Evolutionary conservation across 179 eudicot genomes (phyloP), one percentile per base, ranked within the genome.

Genomic region (Gypsophila paniculata): DNA sequence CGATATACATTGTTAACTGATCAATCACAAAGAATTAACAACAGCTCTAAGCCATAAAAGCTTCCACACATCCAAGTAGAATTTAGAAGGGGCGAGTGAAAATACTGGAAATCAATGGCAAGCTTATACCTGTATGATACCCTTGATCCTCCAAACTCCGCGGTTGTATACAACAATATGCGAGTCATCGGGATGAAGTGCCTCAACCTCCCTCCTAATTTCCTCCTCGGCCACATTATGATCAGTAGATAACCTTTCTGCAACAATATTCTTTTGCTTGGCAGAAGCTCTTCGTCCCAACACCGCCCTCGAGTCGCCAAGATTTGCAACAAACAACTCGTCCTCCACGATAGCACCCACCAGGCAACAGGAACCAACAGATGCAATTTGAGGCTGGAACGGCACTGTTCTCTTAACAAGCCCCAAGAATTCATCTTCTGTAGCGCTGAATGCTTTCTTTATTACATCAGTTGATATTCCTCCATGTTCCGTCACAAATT

Each of bases 141-240:
- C 92, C 80, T 86, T 88, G 52, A 90, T 86, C 81, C 96, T 88
- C 96, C 92, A 90, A 79, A 90, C 92, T 42, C 96, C 96, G 14
- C 86, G 90, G 63, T 73, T 84, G 58, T 80, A 75, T 11, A 88
- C 83, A 22, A 90, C 96, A 46, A 88, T 72, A 49, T 79, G 77
- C 0, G 83, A 72, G 62, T 89, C 97, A 70, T 88, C 92, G 22
- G 92, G 96, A 67, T 89, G 89, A 75, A 86, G 89, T 44, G 90
- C 96, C 78, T 83, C 79, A 7, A 89, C 90, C 87, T 89, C 96
- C 80, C 74, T 89, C 85, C 96, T 88, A 64, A 89, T 90, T 68
- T 86, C 96, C 75, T 83, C 92, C 49, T 48, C 79, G 0, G 90
- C 81, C 21, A 89, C 96, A 75, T 89, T 89, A 76, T 89, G 96